These are phyloP conservation scores for Kwoniella europaea DNA, from an alignment of 768 basidiomycete genomes.

Conservation along the genomic window DNA sequence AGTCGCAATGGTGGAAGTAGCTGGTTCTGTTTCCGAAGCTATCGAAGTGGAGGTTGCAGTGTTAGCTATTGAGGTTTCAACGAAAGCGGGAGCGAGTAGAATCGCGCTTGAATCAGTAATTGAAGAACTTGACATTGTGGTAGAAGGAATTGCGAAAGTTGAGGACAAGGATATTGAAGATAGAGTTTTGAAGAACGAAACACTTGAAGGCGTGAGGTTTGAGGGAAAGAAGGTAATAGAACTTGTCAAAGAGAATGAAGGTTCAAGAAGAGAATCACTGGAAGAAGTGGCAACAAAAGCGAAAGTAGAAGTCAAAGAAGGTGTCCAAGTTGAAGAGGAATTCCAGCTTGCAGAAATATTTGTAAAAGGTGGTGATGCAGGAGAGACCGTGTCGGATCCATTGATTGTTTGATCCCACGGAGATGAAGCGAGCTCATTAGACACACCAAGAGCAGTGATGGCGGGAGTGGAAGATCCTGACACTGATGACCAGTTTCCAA, in stretches of 20 bases:
- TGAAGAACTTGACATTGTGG: background rate
- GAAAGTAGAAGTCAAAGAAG: background rate
- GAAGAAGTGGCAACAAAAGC: background rate
- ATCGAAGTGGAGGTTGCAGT: background rate
- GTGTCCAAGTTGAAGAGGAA: background rate
- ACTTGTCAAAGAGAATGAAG: background rate
- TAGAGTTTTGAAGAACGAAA: background rate
- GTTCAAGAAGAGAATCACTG: background rate
- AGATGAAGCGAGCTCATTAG: background rate
- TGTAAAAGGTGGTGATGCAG: background rate
- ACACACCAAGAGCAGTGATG: background rate
- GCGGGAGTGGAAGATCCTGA: background rate
- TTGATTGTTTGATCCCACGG: background rate
- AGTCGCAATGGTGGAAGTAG: background rate
- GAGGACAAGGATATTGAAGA: background rate
- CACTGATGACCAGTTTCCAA: background rate
- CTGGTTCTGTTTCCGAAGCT: slow-evolving; percentile 5
- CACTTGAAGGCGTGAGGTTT: background rate
- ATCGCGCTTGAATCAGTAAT: slow-evolving; percentile 5
- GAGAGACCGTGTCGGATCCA: background rate
- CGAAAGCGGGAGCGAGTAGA: background rate
- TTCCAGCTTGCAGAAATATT: background rate
- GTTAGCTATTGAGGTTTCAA: slow-evolving; percentile 1
- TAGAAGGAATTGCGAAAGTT: background rate
- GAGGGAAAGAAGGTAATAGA: background rate